Conservation (phyloP, 2,329 filamentous ascomycete species). For the Diaporthe sp. region DNA sequence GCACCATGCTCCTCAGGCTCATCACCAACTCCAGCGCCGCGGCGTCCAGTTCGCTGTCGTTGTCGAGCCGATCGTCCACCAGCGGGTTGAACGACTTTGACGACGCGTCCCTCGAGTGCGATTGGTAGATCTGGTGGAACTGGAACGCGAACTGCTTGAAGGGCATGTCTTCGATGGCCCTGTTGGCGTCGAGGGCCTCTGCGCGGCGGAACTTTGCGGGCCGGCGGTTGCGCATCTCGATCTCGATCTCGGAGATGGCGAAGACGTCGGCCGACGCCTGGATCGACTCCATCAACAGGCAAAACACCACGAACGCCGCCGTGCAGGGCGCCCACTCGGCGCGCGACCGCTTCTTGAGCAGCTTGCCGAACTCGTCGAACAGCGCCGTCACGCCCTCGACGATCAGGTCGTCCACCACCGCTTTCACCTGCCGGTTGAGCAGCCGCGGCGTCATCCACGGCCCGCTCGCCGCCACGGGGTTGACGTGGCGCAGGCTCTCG, state of each 20-base stretch:
- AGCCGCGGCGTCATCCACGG: slow-evolving; percentile 65
- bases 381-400: slow-evolving; percentile 63
- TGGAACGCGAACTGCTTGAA: slow-evolving; percentile 72
- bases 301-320: slow-evolving; percentile 68
- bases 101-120: slow-evolving; percentile 62
- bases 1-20: slow-evolving; percentile 57
- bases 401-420: slow-evolving; percentile 67
- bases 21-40: slow-evolving; percentile 60
- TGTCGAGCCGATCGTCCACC: slow-evolving; percentile 57
- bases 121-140: slow-evolving; percentile 72
- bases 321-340: slow-evolving; percentile 69
- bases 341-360: slow-evolving; percentile 66
- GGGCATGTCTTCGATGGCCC: slow-evolving; percentile 68
- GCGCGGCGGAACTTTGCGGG: slow-evolving; percentile 54
- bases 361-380: slow-evolving; percentile 65
- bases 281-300: slow-evolving; percentile 70
- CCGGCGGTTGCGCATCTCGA: slow-evolving; percentile 55
- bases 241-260: slow-evolving; percentile 64
- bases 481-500: slow-evolving; percentile 54
- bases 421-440: slow-evolving; percentile 69
- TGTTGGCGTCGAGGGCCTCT: slow-evolving; percentile 60
- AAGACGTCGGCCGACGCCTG: slow-evolving; percentile 66
- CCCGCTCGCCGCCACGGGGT: slow-evolving; percentile 58
- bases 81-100: slow-evolving; percentile 68
- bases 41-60: slow-evolving; percentile 60